Evolutionary conservation across 345 rosid species (phyloP).

Genomic region (Citrus medica): DNA sequence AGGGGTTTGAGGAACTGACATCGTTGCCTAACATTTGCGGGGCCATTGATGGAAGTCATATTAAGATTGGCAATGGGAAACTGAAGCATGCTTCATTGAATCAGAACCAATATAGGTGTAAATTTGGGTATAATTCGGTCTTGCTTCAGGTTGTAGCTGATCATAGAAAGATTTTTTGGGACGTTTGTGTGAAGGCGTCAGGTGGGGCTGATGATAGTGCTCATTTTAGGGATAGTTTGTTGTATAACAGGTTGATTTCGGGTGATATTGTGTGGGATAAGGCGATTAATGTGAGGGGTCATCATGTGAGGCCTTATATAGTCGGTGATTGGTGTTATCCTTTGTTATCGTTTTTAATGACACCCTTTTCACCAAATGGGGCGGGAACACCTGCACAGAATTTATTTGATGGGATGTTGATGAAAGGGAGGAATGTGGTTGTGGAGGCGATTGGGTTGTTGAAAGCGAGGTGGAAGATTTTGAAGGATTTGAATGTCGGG

Average conservation of each 20-base stretch:
- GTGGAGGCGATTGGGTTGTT: constrained; percentile 93
- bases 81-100: neutral
- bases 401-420: constrained; percentile 92
- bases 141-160: constrained; percentile 90
- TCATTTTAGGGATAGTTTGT: constrained; percentile 84
- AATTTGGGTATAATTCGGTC: constrained; percentile 72
- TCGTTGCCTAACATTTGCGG: constrained; percentile 94
- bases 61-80: constrained; percentile 36
- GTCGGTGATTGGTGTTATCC: constrained; percentile 99
- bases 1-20: constrained; percentile 83
- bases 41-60: constrained; percentile 78
- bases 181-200: constrained; percentile 90
- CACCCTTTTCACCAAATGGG: constrained; percentile 84
- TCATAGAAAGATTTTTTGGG: constrained; percentile 93
- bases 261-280: constrained; percentile 97
- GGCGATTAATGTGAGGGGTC: constrained; percentile 68
- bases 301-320: constrained; percentile 80
- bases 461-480: constrained; percentile 91
- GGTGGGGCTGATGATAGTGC: constrained; percentile 78
- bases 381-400: constrained; percentile 83
- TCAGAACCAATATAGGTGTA: constrained; percentile 42
- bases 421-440: constrained; percentile 93
- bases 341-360: constrained; percentile 74
- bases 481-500: constrained; percentile 92
- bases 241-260: constrained; percentile 74